Base-by-base conservation (phyloP, 352 stramenopile species). In the Phytophthora kernoviae region DNA sequence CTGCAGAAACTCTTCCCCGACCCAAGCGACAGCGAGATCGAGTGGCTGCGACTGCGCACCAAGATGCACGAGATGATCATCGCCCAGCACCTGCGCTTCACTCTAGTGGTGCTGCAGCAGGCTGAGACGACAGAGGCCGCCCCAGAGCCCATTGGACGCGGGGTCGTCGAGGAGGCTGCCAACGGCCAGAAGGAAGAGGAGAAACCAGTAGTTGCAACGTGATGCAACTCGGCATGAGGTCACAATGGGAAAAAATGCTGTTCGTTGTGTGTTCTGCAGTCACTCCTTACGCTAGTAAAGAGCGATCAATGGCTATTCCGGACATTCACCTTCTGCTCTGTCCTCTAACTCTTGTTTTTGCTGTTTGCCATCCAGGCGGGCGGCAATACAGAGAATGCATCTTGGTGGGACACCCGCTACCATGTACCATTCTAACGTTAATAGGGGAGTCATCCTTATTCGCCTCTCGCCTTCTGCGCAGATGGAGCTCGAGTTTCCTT, bases 41-140 rank as follows among this genome's bases (percentile, higher is more conserved):
- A 98, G 63, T 97, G 90, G 79, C 71, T 97, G 51, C 76, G 89
- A 20, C 79, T 97, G 58, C 79, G 89, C 53, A 97, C 91, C 44
- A 87, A 96, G 58, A 78, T 96, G 60, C 92, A 97, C 67, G 91
- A 97, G 70, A 96, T 97, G 82, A 90, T 97, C 70, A 92, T 96
- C 49, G 85, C 89, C 5, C 88, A 96, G 67, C 76, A 96, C 68
- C 62, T 92, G 62, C 81, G 79, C 8, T 97, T 94, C 65, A 96
- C 88, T 14, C 77, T 97, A 37, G 87, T 96, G 53, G 89, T 94
- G 44, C 77, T 97, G 52, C 88, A 97, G 53, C 73, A 77, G 45
- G 61, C 77, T 17, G 75, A 87, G 44, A 26, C 68, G 10, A 36
- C 47, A 17, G 75, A 84, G 36, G 52, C 40, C 11, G 55, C 54